phyloP scores from a whole-genome alignment of 169 alveolate species.

The Theileria parva region DNA sequence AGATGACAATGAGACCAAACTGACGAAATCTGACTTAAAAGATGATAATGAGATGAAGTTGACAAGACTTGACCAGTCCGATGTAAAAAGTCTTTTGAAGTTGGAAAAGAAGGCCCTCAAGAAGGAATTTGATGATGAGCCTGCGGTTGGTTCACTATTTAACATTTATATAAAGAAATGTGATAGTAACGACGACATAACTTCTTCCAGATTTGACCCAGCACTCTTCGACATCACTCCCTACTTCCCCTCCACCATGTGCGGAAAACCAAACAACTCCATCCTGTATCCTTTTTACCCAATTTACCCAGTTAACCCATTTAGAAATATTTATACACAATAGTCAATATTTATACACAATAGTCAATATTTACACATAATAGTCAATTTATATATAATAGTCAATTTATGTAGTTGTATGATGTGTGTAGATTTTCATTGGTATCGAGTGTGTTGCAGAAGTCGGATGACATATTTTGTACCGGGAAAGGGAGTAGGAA shows the following conservation, averaged over 20 bases:
- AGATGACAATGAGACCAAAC: too few relatives aligned
- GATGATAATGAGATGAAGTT: background rate
- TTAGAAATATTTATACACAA: background rate
- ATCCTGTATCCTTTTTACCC: constrained; percentile 6
- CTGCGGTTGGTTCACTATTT: constrained; percentile 73
- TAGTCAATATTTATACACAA: too few relatives aligned
- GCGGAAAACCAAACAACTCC: constrained; percentile 22
- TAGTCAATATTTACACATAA: constrained; percentile 16
- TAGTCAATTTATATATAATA: constrained; percentile 22
- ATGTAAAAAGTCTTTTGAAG: background rate
- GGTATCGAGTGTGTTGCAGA: constrained; percentile 75
- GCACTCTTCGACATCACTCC: constrained; percentile 65
- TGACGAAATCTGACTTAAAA: background rate
- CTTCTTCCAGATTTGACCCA: constrained; percentile 79
- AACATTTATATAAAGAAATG: constrained; percentile 59
- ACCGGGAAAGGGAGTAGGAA: constrained; percentile 87
- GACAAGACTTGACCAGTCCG: background rate
- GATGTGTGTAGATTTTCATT: constrained; percentile 56
- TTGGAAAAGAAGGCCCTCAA: background rate
- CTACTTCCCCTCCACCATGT: constrained; percentile 59
- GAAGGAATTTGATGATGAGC: constrained; percentile 37
- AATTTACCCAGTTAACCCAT: constrained; percentile 10
- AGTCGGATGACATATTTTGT: constrained; percentile 82
- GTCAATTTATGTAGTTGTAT: too few relatives aligned
- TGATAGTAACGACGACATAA: constrained; percentile 68